Conservation (phyloP, 495 filamentous ascomycete genomes). For the Cercophora newfieldiana region DNA sequence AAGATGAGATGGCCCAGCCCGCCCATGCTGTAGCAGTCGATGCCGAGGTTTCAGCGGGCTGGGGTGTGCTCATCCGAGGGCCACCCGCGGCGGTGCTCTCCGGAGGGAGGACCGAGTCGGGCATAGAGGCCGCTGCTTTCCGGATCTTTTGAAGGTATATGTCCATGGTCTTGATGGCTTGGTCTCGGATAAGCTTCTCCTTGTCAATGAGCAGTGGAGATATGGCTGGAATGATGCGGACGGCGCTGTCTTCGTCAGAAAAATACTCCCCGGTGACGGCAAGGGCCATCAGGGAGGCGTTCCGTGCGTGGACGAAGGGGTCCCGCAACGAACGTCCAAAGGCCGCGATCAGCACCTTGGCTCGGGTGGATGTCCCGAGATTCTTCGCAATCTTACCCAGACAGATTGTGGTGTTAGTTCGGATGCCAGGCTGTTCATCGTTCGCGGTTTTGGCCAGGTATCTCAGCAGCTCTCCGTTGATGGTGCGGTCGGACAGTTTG, state of each 20-base stretch:
- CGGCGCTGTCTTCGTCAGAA: conserved; percentile 86
- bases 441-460: conserved; percentile 95
- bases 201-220: conserved; percentile 80
- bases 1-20: conserved; percentile 98
- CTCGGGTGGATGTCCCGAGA: conserved; percentile 70
- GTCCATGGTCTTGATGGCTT: conserved; percentile 88
- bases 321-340: conserved; percentile 87
- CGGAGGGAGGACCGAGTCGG: conserved; percentile 68
- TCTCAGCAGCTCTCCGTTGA: conserved; percentile 90
- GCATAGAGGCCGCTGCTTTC: conserved; percentile 72
- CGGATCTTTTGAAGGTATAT: conserved; percentile 82
- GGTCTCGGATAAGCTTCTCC: conserved; percentile 88
- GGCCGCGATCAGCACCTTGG: conserved; percentile 89
- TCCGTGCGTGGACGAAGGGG: conserved; percentile 90
- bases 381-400: conserved; percentile 93
- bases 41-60: conserved; percentile 57
- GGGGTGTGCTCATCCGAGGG: conserved; percentile 75
- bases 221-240: conserved; percentile 75
- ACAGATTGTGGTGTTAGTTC: conserved; percentile 97
- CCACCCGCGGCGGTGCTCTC: conserved; percentile 48
- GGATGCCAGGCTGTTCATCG: conserved; percentile 94
- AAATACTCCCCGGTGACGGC: conserved; percentile 83
- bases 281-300: conserved; percentile 82
- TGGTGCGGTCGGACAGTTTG: conserved; percentile 87
- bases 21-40: conserved; percentile 66